Evolutionary conservation across 805 yeast species (phyloP).

Genomic region (Cyberlindnera sargentensis): DNA sequence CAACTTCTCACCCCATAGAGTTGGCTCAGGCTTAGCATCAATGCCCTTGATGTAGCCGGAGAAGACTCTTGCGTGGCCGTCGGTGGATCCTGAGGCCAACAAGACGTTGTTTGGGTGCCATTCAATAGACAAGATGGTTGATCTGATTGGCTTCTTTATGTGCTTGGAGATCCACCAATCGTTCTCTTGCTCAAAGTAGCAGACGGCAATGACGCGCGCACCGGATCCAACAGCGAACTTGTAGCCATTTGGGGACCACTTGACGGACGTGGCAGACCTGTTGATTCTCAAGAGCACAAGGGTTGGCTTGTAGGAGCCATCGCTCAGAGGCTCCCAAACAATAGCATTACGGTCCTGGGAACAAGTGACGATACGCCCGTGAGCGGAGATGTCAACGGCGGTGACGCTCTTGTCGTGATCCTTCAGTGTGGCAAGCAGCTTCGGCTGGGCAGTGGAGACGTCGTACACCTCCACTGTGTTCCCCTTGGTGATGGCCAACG

Average conservation of each 20-base stretch:
- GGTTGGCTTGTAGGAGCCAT: slow-evolving; percentile 71
- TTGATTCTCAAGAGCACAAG: slow-evolving; percentile 87
- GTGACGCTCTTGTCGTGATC: slow-evolving; percentile 95
- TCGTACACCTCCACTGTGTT: slow-evolving; percentile 69
- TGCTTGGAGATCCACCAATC: slow-evolving; percentile 99
- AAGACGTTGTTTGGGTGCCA: slow-evolving; percentile 95
- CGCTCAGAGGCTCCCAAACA: slow-evolving; percentile 80
- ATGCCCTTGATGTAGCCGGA: slow-evolving; percentile 84
- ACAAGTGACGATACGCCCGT: slow-evolving; percentile 90
- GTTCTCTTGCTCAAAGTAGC: slow-evolving; percentile 92
- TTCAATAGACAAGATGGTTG: slow-evolving; percentile 73
- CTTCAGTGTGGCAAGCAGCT: slow-evolving; percentile 54
- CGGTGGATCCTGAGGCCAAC: slow-evolving; percentile 86
- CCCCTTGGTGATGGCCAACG: slow-evolving; percentile 78
- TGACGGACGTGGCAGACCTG: slow-evolving; percentile 90
- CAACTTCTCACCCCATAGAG: slow-evolving; percentile 90
- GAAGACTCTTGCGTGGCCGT: slow-evolving; percentile 86
- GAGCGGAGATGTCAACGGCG: slow-evolving; percentile 83
- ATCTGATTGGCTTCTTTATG: slow-evolving; percentile 88
- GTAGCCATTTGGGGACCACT: slow-evolving; percentile 92
- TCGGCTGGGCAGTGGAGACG: slow-evolving; percentile 47
- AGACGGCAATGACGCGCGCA: slow-evolving; percentile 88
- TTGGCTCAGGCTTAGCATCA: slow-evolving; percentile 72
- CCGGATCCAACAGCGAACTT: slow-evolving; percentile 98
- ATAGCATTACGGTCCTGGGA: slow-evolving; percentile 97